Percentiles rank a stretch among this genome's conserved stretches.
Evolutionary conservation across 306 rosid species (phyloP).

Genomic region (Cicer bijugum): DNA sequence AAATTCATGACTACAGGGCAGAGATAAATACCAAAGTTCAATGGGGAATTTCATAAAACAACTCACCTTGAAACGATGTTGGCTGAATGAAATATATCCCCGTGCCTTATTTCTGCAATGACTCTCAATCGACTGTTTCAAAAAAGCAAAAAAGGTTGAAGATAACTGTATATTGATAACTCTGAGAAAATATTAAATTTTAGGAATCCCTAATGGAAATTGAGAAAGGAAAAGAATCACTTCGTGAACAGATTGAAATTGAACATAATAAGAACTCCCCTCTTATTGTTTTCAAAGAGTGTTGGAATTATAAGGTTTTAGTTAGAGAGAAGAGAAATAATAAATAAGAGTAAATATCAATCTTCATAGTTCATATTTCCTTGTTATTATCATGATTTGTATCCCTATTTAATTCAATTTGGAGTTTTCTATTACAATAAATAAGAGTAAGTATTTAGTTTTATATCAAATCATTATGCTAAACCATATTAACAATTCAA

Average conservation of each 20-base stretch:
- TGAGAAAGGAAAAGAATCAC: background rate
- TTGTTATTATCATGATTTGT: background rate
- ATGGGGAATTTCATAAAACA: constrained; percentile 33
- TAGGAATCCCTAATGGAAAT: constrained; percentile 19
- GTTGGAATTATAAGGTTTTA: background rate
- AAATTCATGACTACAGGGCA: constrained; percentile 11
- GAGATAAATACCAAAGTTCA: constrained; percentile 33
- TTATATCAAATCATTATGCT: background rate
- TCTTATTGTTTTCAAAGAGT: background rate
- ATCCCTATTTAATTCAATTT: background rate
- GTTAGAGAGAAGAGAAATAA: background rate
- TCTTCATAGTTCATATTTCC: background rate
- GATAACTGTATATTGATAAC: constrained; percentile 17
- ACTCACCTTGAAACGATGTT: constrained; percentile 94
- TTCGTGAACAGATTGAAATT: background rate
- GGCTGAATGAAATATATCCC: constrained; percentile 89
- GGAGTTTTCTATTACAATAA: background rate
- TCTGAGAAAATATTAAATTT: constrained; percentile 18
- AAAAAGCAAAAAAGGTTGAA: constrained; percentile 24
- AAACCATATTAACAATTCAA: background rate
- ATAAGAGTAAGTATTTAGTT: background rate
- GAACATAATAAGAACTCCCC: background rate
- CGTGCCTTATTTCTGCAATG: constrained; percentile 89
- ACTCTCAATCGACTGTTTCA: constrained; percentile 91
- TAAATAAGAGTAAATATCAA: background rate